Percentiles rank a stretch among this genome's conserved stretches.
phyloP scores from a whole-genome alignment of 106 monocot species.

The Phalaenopsis aphrodite region DNA sequence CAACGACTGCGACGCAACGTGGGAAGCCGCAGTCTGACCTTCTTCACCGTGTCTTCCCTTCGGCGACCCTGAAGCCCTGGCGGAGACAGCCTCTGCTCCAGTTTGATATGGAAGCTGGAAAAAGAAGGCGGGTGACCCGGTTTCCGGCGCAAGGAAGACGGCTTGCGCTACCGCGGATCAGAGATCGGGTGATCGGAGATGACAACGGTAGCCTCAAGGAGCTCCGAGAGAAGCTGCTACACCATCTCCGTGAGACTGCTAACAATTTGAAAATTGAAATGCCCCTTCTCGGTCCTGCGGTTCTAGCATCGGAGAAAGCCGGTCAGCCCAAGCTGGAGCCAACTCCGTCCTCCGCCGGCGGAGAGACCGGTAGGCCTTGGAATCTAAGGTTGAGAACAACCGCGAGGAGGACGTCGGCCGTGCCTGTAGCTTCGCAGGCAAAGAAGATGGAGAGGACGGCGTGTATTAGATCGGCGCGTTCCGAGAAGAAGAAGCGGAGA shows the following conservation, averaged over 20 bases:
- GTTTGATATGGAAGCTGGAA: not conserved
- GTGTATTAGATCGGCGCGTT: constrained; percentile 7
- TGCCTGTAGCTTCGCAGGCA: not conserved
- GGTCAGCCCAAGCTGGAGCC: not conserved
- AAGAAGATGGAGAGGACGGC: not conserved
- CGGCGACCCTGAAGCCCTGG: not conserved
- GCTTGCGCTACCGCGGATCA: not conserved
- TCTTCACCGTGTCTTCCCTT: constrained; percentile 1
- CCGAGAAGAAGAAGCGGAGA: constrained; percentile 1
- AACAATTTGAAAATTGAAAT: constrained; percentile 16
- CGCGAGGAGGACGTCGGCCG: not conserved
- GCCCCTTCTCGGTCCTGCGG: not conserved
- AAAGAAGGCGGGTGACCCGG: too few relatives aligned
- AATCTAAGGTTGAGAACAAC: constrained; percentile 4
- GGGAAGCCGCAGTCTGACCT: constrained; percentile 6
- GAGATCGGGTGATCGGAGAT: not conserved
- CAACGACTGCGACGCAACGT: not conserved
- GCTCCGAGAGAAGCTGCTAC: constrained; percentile 35
- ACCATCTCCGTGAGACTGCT: constrained; percentile 27
- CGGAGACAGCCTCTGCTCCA: not conserved
- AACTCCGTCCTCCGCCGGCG: not conserved
- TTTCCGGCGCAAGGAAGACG: too few relatives aligned
- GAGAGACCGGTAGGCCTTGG: not conserved
- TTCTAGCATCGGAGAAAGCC: not conserved
- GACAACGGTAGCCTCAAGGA: constrained; percentile 1